Base-by-base conservation (phyloP, 2,329 filamentous ascomycete species). In the Blumeria hordei region DNA sequence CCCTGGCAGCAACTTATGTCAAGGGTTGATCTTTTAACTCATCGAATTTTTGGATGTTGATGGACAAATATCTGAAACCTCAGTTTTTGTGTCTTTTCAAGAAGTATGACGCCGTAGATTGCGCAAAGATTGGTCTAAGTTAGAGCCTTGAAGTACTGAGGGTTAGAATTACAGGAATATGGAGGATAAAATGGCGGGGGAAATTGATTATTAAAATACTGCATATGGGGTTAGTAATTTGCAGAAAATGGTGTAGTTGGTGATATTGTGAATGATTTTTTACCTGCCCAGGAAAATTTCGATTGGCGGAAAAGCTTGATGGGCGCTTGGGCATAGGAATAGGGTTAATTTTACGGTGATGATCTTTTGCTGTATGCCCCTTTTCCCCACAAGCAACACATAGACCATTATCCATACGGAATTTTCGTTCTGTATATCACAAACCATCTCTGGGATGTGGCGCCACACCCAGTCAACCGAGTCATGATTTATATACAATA, bases 331-430 rank as follows among this genome's bases (percentile, higher is more conserved):
- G 47, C 28, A 50, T 50, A 14, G 47, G 28, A 12, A 34, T 50
- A 5, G 47, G 28, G 21, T 50, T 35, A n/a, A 34, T 34, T 45
- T 50, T 50, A 11, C 21, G 21, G 32, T 50, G 21, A n/a, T 50
- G 18, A 21, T 50, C 47, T 50, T 34, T 50, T 33, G 47, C 21
- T 12, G 8, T 1, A 33, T 50, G 21, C 6, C 47, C 12, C 14
- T 50, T 50, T n/a, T 50, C 32, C n/a, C 47, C 47, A 50, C 28
- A 50, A 32, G 28, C 47, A 50, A 50, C 21, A 50, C 47, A 50
- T 18, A 45, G 16, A 8, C 43, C n/a, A 21, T 21, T 45, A 21
- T 45, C 12, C 1, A 21, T 21, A 11, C 43, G n/a, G 11, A 18
- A 45, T 45, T 45, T 45, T n/a, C n/a, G 9, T 21, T 21, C 21